A percentile compares a stretch with the other conserved stretches of the same genome.
These are phyloP conservation scores for Raphanus hybrid DNA, from an alignment of 441 rosid species.

Conservation along the genomic window DNA sequence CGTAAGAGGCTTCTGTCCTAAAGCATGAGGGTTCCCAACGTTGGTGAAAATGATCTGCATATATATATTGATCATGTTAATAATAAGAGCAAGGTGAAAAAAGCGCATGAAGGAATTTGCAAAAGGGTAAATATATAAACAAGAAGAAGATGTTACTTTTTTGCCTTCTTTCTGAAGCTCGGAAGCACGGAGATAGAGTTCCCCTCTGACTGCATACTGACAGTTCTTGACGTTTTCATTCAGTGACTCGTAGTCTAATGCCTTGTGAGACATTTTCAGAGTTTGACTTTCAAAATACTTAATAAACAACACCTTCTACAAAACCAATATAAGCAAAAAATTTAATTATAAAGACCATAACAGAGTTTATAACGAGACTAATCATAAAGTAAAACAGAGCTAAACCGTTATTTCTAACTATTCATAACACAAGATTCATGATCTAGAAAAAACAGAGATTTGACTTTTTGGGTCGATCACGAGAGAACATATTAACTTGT, in stretches of 20 bases:
- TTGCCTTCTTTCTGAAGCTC: constrained; percentile 99
- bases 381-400: neutral
- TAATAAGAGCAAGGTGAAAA: neutral
- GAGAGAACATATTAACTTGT: constrained; percentile 6
- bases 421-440: neutral
- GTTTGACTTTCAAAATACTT: neutral
- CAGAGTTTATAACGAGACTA: neutral
- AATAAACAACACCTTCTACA: constrained; percentile 16
- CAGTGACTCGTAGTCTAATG: constrained; percentile 73
- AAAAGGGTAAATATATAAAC: neutral
- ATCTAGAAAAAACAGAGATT: constrained; percentile 1
- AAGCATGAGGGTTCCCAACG: constrained; percentile 95
- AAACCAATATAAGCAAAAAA: constrained; percentile 9
- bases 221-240: constrained; percentile 94
- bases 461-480: constrained; percentile 9
- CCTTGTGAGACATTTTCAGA: constrained; percentile 66
- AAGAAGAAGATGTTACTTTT: constrained; percentile 54
- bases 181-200: constrained; percentile 96
- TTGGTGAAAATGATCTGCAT: constrained; percentile 87
- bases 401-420: neutral
- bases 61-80: neutral
- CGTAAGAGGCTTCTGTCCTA: constrained; percentile 86
- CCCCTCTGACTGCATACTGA: constrained; percentile 96
- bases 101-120: neutral
- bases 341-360: neutral